Conservation (phyloP, 2,329 filamentous ascomycete genomes). For the Leptographium flavum region DNA sequence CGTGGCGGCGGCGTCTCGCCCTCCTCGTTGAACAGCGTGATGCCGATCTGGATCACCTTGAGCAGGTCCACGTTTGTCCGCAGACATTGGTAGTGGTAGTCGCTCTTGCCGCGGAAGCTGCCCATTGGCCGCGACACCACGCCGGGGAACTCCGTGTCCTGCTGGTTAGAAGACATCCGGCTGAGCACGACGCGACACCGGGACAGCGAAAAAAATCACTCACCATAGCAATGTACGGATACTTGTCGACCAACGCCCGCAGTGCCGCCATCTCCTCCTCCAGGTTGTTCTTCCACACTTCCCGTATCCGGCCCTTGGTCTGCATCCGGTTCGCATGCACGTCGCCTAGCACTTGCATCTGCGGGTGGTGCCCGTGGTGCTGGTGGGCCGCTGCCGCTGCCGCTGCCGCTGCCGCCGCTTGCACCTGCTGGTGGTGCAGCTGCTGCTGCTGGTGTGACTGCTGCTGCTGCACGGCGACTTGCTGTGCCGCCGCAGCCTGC, state of each 20-base stretch:
- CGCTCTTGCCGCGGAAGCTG: slow-evolving; percentile 83
- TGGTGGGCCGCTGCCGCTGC: slow-evolving; percentile 38
- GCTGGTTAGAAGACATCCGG: background rate
- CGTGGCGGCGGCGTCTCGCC: slow-evolving; percentile 72
- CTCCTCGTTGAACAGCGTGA: slow-evolving; percentile 83
- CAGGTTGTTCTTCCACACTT: slow-evolving; percentile 90
- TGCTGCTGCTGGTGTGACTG: slow-evolving; percentile 22
- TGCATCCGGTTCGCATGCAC: slow-evolving; percentile 40
- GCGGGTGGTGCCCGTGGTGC: slow-evolving; percentile 21
- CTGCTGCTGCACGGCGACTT: slow-evolving; percentile 28
- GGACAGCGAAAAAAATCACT: slow-evolving; percentile 20
- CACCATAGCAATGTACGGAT: slow-evolving; percentile 96
- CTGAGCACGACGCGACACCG: slow-evolving; percentile 1
- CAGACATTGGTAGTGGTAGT: slow-evolving; percentile 97
- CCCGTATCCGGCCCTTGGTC: slow-evolving; percentile 70
- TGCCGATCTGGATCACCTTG: slow-evolving; percentile 92
- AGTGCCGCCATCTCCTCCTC: slow-evolving; percentile 80
- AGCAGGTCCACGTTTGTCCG: slow-evolving; percentile 94
- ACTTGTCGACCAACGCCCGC: slow-evolving; percentile 72
- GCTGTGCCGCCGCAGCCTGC: slow-evolving; percentile 31
- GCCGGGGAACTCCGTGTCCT: slow-evolving; percentile 98
- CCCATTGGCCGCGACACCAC: slow-evolving; percentile 94
- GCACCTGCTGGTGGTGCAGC: slow-evolving; percentile 18
- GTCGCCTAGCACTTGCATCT: slow-evolving; percentile 23
- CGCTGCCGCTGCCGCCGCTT: slow-evolving; percentile 26